phyloP scores from a whole-genome alignment of 2,329 filamentous ascomycete genomes.

The Ophiostoma tasmaniense region DNA sequence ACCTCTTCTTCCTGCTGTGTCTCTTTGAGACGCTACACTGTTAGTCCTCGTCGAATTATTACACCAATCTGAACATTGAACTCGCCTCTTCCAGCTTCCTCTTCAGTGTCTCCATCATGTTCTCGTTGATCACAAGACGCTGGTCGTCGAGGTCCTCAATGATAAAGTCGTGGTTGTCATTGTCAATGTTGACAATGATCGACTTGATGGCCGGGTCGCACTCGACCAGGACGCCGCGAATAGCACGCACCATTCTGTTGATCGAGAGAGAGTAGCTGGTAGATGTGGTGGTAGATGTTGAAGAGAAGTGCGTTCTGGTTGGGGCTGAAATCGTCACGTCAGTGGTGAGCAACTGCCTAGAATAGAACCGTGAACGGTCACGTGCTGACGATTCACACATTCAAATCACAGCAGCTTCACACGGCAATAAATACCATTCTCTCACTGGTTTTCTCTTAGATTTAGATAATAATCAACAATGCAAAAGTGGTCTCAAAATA shows the following conservation, averaged over 20 bases:
- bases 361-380: not conserved
- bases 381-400: not conserved
- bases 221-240: constrained; percentile 57
- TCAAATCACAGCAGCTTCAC: too few relatives aligned
- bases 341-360: not conserved
- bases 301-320: not conserved
- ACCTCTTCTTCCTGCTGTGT: constrained; percentile 28
- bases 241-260: constrained; percentile 20
- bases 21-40: constrained; percentile 26
- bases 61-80: constrained; percentile 9
- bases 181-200: constrained; percentile 71
- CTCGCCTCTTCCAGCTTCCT: constrained; percentile 57
- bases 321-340: not conserved
- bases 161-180: constrained; percentile 58
- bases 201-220: constrained; percentile 84
- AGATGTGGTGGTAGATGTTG: not conserved
- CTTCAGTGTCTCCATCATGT: constrained; percentile 61
- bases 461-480: too few relatives aligned
- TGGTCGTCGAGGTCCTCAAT: constrained; percentile 74
- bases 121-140: constrained; percentile 65
- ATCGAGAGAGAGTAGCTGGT: not conserved
- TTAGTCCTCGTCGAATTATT: too few relatives aligned
- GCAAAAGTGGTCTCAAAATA: too few relatives aligned
- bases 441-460: too few relatives aligned
- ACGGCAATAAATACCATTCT: too few relatives aligned